Evolutionary conservation across 108 stramenopile species (phyloP).

Genomic region (Skeletonema menzelii): DNA sequence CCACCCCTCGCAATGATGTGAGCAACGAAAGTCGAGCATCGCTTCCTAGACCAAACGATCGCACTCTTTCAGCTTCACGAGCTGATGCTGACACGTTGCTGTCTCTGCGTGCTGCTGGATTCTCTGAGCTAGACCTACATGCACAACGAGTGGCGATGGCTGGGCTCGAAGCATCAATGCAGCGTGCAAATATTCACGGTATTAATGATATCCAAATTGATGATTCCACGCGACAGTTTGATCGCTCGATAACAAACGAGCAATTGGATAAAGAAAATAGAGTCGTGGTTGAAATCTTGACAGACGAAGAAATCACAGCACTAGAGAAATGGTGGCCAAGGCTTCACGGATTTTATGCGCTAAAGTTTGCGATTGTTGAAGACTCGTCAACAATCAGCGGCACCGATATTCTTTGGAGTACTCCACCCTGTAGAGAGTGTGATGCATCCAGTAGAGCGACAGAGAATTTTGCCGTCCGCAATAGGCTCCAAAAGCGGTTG

Average conservation of each 20-base stretch:
- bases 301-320: constrained; percentile 71
- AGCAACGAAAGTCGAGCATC: constrained; percentile 3
- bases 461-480: constrained; percentile 31
- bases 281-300: constrained; percentile 78
- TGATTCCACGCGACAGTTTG: constrained; percentile 1
- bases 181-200: constrained; percentile 15
- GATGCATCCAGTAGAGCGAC: constrained; percentile 55
- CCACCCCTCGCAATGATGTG: constrained; percentile 6
- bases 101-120: constrained; percentile 61
- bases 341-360: constrained; percentile 37
- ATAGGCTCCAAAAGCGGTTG: constrained; percentile 29
- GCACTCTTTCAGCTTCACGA: constrained; percentile 3
- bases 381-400: constrained; percentile 2
- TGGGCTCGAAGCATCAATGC: constrained; percentile 48
- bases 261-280: constrained; percentile 80
- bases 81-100: constrained; percentile 50
- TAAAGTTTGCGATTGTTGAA: constrained; percentile 52
- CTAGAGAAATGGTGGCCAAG: constrained; percentile 67
- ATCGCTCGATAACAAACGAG: constrained; percentile 47
- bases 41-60: constrained; percentile 38
- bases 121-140: constrained; percentile 60
- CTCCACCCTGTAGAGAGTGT: constrained; percentile 73
- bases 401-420: constrained; percentile 51
- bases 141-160: constrained; percentile 67
- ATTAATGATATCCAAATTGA: constrained; percentile 4